Evolutionary conservation across 2,329 filamentous ascomycete species (phyloP), one percentile per base, ranked within the genome.

Genomic region (Verticillium alfalfae): DNA sequence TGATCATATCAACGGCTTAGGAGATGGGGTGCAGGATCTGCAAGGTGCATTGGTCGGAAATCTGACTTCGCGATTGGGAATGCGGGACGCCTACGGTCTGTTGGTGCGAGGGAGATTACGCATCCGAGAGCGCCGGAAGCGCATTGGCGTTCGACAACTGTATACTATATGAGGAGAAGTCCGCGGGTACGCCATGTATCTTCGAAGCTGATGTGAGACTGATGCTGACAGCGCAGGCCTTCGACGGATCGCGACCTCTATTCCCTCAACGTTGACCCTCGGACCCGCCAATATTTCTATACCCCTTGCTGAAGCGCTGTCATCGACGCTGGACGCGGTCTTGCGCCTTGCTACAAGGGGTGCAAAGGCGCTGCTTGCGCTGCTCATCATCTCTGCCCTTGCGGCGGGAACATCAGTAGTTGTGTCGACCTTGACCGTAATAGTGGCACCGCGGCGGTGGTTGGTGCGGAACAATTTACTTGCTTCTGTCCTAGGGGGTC

Each of bases 31-130:
- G 1, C 52, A 64, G n/a, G 68, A 70, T 45, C 41, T 70, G 2
- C 64, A 68, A 55, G 67, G 68, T 16, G 49, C 64, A 26, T 60
- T 70, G 6, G 18, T 70, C n/a, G 62, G 63, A 4, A 68, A 67
- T 55, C 37, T 69, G 52, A 66, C 65, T 1, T 26, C 64, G 60
- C 58, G 60, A 2, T 34, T 70, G 26, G 67, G 67, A 8, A 31
- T 70, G 38, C 65, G 64, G 56, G 65, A 70, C 16, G 61, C 59
- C 6, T 70, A 70, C 59, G 58, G 60, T 6, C 61, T 70, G 10
- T 69, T 64, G 45, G 45, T 67, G 7, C 65, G 66, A 69, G 56
- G 68, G 67, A 8, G 58, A 58, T 39, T 67, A 62, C 10, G 37
- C 66, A 34, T 34, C 60, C 2, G 55, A 63, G n/a, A 38, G 65